phyloP scores from a whole-genome alignment of 441 rosid genomes.

The Jatropha podagrica region DNA sequence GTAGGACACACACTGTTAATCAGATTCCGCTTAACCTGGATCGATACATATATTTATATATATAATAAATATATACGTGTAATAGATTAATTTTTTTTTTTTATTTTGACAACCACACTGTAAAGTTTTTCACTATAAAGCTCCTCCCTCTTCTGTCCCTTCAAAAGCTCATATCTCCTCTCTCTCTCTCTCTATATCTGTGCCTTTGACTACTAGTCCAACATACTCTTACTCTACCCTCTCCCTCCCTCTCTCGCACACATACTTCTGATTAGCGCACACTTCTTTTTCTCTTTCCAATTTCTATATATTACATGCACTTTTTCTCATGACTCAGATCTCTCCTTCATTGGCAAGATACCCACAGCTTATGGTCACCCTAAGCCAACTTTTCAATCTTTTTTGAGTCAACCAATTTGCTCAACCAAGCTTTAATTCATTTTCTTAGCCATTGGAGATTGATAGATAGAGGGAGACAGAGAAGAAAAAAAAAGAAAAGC shows the following conservation, averaged over 20 bases:
- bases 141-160: constrained; percentile 19
- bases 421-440: not conserved
- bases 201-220: constrained; percentile 55
- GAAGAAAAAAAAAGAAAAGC: too few relatives aligned
- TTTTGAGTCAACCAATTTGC: constrained; percentile 15
- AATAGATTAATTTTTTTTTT: not conserved
- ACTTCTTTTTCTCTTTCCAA: constrained; percentile 14
- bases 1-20: constrained; percentile 19
- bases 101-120: not conserved
- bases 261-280: not conserved
- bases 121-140: constrained; percentile 21
- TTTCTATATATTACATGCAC: constrained; percentile 20
- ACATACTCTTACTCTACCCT: not conserved
- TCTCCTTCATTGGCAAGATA: constrained; percentile 31
- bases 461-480: not conserved
- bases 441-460: constrained; percentile 2
- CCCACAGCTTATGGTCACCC: not conserved
- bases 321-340: constrained; percentile 28
- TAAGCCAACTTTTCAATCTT: not conserved
- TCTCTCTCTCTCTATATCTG: not conserved
- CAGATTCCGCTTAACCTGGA: constrained; percentile 29
- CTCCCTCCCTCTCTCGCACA: not conserved
- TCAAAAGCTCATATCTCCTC: constrained; percentile 21
- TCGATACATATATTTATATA: not conserved
- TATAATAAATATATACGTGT: not conserved